Base-by-base conservation (phyloP, 192 early-diverging fungal genomes). In the Backusella luteola region DNA sequence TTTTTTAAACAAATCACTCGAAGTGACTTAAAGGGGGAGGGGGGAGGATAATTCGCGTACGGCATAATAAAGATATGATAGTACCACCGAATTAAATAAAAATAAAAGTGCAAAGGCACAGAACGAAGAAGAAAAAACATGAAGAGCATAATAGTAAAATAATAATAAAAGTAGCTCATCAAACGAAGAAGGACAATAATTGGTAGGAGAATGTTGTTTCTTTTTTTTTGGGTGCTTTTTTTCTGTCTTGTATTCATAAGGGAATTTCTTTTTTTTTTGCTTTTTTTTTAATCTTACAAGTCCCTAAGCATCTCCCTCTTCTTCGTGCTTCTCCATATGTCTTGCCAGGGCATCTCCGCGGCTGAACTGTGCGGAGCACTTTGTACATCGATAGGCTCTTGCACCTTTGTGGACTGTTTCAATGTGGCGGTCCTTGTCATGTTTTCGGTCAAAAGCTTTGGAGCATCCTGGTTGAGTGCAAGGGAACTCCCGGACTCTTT, bases 341-440 rank as follows among this genome's bases (percentile, higher is more conserved):
- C 91, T 81, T 52, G 83, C 80, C 68, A 91, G 80, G 19, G 90
- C 91, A 79, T 93, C 92, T 49, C 92, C 91, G 4, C 91, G 85
- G 38, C 88, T 88, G 79, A 93, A 93, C 2, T 81, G 32, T 32
- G 32, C 32, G 32, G 84, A 69, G 90, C 86, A 23, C 75, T 67
- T 69, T 91, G 93, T 36, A 59, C 75, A 0, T 76, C 63, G 80
- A 80, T 87, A 88, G 15, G 82, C 80, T 34, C 89, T 87, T 79
- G 87, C 89, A 49, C 89, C 88, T 42, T 85, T 84, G 73, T 93
- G 92, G 63, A 93, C 91, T 0, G 85, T 85, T 11, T 82, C 83
- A 15, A 87, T 80, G 34, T 96, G 95, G 11, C 94, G 87, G 41
- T 90, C 83, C 15, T 93, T 77, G 75, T 96, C 94, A 69, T 96